Conservation (phyloP, 2,329 filamentous ascomycete genomes). For the Penicillium palitans region DNA sequence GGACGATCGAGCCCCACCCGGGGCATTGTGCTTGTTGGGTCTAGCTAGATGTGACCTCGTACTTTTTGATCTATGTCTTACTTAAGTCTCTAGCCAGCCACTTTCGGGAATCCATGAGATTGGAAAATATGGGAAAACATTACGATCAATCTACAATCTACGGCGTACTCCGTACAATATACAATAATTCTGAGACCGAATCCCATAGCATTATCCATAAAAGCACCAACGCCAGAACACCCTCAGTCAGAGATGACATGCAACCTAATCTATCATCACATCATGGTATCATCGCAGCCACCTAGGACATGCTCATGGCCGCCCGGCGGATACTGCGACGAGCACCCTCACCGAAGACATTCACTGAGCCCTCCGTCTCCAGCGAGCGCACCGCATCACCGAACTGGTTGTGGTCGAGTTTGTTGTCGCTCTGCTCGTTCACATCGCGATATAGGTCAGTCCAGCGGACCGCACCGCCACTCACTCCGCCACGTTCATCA, state of each 20-base stretch:
- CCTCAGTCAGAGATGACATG: conserved; percentile 19
- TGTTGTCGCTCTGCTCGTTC: conserved; percentile 66
- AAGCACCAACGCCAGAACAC: conserved; percentile 13
- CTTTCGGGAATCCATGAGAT: too few relatives aligned
- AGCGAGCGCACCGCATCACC: conserved; percentile 74
- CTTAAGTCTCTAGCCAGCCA: not conserved
- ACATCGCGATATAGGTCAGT: conserved; percentile 74
- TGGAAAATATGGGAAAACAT: not conserved
- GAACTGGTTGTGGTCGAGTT: conserved; percentile 78
- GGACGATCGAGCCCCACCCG: not conserved
- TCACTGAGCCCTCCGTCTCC: conserved; percentile 81
- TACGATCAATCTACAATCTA: not conserved
- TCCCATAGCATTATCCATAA: conserved; percentile 10
- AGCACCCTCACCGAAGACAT: conserved; percentile 79
- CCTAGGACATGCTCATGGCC: conserved; percentile 20
- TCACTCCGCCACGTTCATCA: conserved; percentile 74
- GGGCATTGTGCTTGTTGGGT: not conserved
- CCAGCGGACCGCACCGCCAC: conserved; percentile 68
- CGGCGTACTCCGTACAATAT: not conserved
- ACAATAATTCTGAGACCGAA: not conserved
- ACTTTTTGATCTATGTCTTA: not conserved
- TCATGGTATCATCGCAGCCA: conserved; percentile 26
- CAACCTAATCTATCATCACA: conserved; percentile 31
- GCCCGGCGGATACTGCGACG: conserved; percentile 74
- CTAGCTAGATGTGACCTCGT: not conserved